Base-by-base conservation (phyloP, 192 early-diverging fungal species). In the Coemansia sp. region DNA sequence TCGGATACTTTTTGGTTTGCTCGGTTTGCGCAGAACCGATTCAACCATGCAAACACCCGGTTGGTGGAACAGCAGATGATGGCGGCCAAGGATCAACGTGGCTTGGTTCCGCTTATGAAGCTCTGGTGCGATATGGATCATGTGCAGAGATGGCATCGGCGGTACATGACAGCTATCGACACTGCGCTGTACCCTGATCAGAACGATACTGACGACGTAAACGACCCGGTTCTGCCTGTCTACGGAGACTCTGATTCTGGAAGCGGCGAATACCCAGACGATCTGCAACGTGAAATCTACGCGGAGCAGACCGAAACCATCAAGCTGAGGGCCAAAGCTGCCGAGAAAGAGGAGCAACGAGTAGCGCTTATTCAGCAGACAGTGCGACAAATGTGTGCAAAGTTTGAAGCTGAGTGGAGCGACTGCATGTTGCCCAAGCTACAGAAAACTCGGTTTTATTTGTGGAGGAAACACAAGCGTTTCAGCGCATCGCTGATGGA, bases 181-280 rank as follows among this genome's bases (percentile, higher is more conserved):
- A 4, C 20, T 10, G 51, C 12, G 25, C 18, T 52, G 20, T 22
- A 20, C 20, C 18, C 51, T 2, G 55, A 33, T 11, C 14, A 31
- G 12, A 31, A 4, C 32, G 55, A 22, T 4, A 31, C 0, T 20
- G 40, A 55, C 45, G 65, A 33, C 2, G 71, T 57, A 0, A 67
- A 82, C 40, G 20, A 56, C 25, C 51, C 51, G 6, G 67, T 72
- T 1, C 61, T 87, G 28, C 82, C 82, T 0, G 33, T 68, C 16
- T 85, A 82, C 34, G 84, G 86, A 20, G 82, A 85, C 16, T 79
- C 74, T 5, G 75, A 72, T 12, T 55, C 67, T 29, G 63, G 56
- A 5, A 25, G 22, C 22, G 66, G 48, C 7, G 77, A 54, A 42
- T n/a, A 62, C 3, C 71, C 72, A 0, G 77, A 71, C 18, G n/a